Percentiles rank a stretch among this genome's conserved stretches.
Evolutionary conservation across 768 basidiomycete species (phyloP).

Genomic region (Russula virescens): DNA sequence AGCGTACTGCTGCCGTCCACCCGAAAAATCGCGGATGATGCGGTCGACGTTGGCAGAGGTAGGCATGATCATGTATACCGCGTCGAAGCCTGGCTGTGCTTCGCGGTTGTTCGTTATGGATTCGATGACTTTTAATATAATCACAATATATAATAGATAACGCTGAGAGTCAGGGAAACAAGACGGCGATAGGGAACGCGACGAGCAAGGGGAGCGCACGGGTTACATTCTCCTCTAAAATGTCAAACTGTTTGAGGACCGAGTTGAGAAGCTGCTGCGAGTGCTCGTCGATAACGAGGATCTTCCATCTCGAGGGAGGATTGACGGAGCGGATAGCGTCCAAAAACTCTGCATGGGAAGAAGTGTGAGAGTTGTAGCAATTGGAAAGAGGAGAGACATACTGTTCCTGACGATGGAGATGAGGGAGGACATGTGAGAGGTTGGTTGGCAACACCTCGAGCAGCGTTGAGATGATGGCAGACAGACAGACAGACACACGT

Average conservation of each 20-base stretch:
- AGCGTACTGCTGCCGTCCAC: constrained; percentile 63
- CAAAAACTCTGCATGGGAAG: constrained; percentile 59
- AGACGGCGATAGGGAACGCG: background rate
- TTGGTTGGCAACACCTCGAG: no score
- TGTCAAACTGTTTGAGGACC: constrained; percentile 89
- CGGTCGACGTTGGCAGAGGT: constrained; percentile 92
- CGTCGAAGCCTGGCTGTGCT: constrained; percentile 81
- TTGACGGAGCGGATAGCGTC: constrained; percentile 83
- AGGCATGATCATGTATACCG: constrained; percentile 91
- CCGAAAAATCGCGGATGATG: constrained; percentile 77
- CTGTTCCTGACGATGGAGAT: constrained; percentile 39
- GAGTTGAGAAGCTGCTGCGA: constrained; percentile 78
- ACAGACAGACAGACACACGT: background rate
- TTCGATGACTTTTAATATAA: constrained; percentile 69
- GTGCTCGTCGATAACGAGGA: constrained; percentile 92
- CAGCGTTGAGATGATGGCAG: no score
- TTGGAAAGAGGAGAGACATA: constrained; percentile 24
- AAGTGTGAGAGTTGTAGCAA: background rate
- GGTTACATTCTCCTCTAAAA: constrained; percentile 93
- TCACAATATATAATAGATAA: no score
- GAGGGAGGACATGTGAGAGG: constrained; percentile 35
- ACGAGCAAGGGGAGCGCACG: constrained; percentile 48
- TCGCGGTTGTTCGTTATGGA: constrained; percentile 78
- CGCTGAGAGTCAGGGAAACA: background rate
- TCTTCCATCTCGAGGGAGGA: constrained; percentile 91